Evolutionary conservation across 805 yeast genomes (phyloP).

Genomic region (Candida odintsovae): DNA sequence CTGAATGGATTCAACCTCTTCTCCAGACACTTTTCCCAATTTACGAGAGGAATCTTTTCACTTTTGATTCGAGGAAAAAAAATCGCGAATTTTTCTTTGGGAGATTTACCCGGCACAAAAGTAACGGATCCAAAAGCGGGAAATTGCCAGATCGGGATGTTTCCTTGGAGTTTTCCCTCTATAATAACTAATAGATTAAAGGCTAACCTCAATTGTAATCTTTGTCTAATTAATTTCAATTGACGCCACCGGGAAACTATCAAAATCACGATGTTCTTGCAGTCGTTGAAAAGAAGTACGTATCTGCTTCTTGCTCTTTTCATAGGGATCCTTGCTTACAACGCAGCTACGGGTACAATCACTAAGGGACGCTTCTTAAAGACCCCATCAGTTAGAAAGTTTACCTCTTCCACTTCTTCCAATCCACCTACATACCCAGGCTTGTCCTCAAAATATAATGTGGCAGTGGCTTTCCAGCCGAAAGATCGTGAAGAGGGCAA

Average conservation of each 20-base stretch:
- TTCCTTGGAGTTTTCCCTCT: not conserved
- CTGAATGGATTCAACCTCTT: not conserved
- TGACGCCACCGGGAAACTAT: not conserved
- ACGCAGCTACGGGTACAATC: conserved; percentile 5
- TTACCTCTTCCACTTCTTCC: conserved; percentile 12
- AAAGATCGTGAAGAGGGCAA: conserved; percentile 56
- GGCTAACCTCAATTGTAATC: too few relatives aligned
- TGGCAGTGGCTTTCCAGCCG: conserved; percentile 70
- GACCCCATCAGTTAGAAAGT: conserved; percentile 2
- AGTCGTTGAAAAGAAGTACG: conserved; percentile 21
- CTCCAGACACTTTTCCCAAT: not conserved
- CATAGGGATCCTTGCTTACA: conserved; percentile 20
- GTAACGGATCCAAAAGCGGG: not conserved
- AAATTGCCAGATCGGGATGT: not conserved
- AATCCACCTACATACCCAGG: conserved; percentile 11
- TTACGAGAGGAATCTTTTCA: not conserved
- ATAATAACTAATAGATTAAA: too few relatives aligned
- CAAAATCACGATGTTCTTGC: conserved; percentile 10
- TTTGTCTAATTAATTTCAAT: not conserved
- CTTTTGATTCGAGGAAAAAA: not conserved
- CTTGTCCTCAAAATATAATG: conserved; percentile 37
- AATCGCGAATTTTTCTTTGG: not conserved
- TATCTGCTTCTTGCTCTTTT: conserved; percentile 11
- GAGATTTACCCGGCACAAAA: not conserved
- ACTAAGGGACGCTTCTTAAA: not conserved